Percentiles rank a stretch among this genome's conserved stretches.
These are phyloP conservation scores for Hemerocallis citrina DNA, from an alignment of 106 monocot genomes.

Conservation along the genomic window DNA sequence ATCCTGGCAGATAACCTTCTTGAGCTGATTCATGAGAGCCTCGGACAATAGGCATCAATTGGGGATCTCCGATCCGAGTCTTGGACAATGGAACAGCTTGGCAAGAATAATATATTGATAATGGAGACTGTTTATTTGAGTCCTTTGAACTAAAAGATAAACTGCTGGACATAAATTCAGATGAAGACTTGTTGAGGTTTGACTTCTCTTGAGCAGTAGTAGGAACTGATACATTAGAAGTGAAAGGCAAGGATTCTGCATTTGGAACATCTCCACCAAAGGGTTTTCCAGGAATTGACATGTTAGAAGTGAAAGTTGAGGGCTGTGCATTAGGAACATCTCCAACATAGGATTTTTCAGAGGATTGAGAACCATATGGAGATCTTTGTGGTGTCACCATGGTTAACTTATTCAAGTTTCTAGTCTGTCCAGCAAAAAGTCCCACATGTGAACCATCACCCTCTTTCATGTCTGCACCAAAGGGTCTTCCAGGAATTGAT, in stretches of 20 bases:
- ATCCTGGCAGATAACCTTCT: slow-evolving; percentile 11
- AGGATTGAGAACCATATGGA: slow-evolving; percentile 15
- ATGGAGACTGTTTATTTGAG: slow-evolving; percentile 11
- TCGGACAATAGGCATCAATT: slow-evolving; percentile 12
- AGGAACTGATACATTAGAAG: slow-evolving; percentile 14
- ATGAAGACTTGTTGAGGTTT: slow-evolving; percentile 7
- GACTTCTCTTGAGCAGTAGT: slow-evolving; percentile 14
- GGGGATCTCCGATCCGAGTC: slow-evolving; percentile 8
- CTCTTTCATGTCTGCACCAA: too few relatives aligned
- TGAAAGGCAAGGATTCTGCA: slow-evolving; percentile 13
- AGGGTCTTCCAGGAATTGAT: too few relatives aligned
- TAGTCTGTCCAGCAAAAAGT: too few relatives aligned
- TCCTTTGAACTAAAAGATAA: slow-evolving; percentile 13
- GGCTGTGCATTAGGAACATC: too few relatives aligned
- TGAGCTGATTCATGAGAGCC: slow-evolving; percentile 7
- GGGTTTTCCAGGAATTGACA: slow-evolving; percentile 6
- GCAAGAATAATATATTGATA: slow-evolving; percentile 4
- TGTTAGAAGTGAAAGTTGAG: too few relatives aligned
- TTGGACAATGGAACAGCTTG: slow-evolving; percentile 9
- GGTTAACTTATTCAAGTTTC: too few relatives aligned
- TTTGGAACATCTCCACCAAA: slow-evolving; percentile 7
- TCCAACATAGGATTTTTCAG: too few relatives aligned
- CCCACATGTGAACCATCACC: too few relatives aligned
- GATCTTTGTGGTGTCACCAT: neutral
- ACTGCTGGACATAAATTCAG: slow-evolving; percentile 2